These are phyloP conservation scores for Cairneyella variabilis DNA, from an alignment of 495 filamentous ascomycete species.

Conservation along the genomic window DNA sequence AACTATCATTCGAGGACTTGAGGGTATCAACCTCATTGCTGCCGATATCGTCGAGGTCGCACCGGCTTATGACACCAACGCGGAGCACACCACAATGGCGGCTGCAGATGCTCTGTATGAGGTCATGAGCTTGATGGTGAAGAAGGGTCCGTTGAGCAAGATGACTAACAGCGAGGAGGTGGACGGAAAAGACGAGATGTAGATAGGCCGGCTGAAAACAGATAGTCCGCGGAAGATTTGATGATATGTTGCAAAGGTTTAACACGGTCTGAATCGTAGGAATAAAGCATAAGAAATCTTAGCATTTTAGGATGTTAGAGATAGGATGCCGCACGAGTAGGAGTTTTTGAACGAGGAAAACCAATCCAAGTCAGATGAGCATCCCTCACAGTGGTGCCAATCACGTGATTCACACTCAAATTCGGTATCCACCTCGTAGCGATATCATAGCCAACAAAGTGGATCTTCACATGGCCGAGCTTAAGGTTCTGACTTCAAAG, in stretches of 20 bases:
- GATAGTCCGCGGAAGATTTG: background rate
- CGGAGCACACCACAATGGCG: slow-evolving; percentile 64
- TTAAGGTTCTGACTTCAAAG: too few relatives aligned
- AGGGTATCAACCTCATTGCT: slow-evolving; percentile 67
- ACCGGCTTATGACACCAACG: slow-evolving; percentile 65
- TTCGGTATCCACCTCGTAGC: too few relatives aligned
- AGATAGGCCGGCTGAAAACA: background rate
- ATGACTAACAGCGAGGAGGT: slow-evolving; percentile 16
- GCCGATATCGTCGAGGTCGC: slow-evolving; percentile 69
- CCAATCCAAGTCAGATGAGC: too few relatives aligned
- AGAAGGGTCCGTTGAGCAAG: slow-evolving; percentile 48
- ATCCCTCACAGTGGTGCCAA: too few relatives aligned
- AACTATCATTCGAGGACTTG: slow-evolving; percentile 68
- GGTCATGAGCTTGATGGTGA: slow-evolving; percentile 63
- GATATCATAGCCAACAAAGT: too few relatives aligned
- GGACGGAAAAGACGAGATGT: slow-evolving; percentile 17
- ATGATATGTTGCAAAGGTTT: too few relatives aligned
- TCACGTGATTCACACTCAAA: too few relatives aligned
- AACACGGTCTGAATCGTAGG: background rate
- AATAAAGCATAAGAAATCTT: too few relatives aligned
- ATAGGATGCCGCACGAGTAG: too few relatives aligned
- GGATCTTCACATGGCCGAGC: too few relatives aligned
- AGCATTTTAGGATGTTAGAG: too few relatives aligned
- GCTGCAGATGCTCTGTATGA: slow-evolving; percentile 64
- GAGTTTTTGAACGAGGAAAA: too few relatives aligned